Conservation (phyloP, 148 eudicot species). For the Chenopodium quinoa region DNA sequence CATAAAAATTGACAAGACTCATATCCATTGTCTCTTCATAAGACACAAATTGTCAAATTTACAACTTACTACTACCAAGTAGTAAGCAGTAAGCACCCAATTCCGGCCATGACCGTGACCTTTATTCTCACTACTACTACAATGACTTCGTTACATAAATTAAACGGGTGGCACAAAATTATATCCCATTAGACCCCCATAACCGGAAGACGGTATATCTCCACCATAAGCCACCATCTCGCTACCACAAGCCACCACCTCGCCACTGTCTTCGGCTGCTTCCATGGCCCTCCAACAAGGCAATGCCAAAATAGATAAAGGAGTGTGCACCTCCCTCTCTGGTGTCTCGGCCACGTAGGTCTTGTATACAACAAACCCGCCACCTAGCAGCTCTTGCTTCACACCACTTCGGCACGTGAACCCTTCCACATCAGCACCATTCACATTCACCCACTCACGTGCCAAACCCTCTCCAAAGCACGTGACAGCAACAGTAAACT, state of each 20-base stretch:
- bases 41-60: too few relatives aligned
- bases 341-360: constrained; percentile 12
- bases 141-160: not conserved
- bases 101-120: not conserved
- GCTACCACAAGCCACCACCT: not conserved
- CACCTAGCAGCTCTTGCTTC: constrained; percentile 25
- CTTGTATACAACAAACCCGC: constrained; percentile 28
- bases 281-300: not conserved
- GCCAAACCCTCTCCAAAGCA: constrained; percentile 19
- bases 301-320: not conserved
- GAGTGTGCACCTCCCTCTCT: not conserved
- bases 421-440: constrained; percentile 22
- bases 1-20: not conserved
- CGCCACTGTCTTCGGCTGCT: not conserved
- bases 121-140: not conserved
- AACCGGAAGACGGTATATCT: not conserved
- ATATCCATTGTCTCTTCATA: not conserved
- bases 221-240: not conserved
- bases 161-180: not conserved
- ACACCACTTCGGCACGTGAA: constrained; percentile 22
- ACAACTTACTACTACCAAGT: not conserved
- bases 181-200: not conserved
- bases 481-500: constrained; percentile 44
- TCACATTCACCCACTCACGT: constrained; percentile 25
- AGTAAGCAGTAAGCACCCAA: not conserved